Percentiles rank a stretch among this genome's conserved stretches.
Evolutionary conservation across 352 stramenopile species (phyloP).

Genomic region (Globisporangium nunn): DNA sequence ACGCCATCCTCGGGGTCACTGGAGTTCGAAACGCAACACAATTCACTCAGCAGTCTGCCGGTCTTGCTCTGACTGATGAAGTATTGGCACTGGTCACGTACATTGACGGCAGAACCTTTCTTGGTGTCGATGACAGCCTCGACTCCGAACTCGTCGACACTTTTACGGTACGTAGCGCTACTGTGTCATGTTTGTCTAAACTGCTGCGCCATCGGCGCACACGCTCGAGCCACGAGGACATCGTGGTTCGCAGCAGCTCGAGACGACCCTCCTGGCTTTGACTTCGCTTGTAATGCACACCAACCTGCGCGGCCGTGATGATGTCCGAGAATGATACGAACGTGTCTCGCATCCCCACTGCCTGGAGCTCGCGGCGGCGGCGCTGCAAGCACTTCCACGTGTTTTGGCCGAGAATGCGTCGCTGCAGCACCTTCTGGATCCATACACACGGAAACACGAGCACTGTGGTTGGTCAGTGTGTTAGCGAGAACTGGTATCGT

Average conservation of each 20-base stretch:
- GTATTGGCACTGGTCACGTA: slow-evolving; percentile 7
- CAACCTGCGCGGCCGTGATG: slow-evolving; percentile 19
- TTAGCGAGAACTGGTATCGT: neutral
- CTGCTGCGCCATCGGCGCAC: neutral
- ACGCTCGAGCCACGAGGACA: neutral
- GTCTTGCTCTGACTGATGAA: neutral
- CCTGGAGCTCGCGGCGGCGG: slow-evolving; percentile 30
- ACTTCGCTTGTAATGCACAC: slow-evolving; percentile 11
- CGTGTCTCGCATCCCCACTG: slow-evolving; percentile 10
- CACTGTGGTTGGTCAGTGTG: slow-evolving; percentile 19
- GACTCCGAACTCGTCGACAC: neutral
- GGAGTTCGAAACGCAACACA: neutral
- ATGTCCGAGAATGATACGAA: slow-evolving; percentile 38
- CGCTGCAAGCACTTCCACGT: slow-evolving; percentile 37
- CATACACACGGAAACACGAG: slow-evolving; percentile 60
- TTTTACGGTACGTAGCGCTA: neutral
- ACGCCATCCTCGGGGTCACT: neutral
- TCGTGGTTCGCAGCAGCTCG: neutral
- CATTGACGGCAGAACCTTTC: slow-evolving; percentile 31
- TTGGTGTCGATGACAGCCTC: slow-evolving; percentile 13
- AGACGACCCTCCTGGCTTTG: neutral
- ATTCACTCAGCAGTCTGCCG: neutral
- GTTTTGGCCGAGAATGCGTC: slow-evolving; percentile 34
- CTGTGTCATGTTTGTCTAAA: slow-evolving; percentile 10
- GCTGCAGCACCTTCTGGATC: slow-evolving; percentile 39